Conservation (phyloP, 129 eudicot genomes). For the Kitagawia praeruptora region DNA sequence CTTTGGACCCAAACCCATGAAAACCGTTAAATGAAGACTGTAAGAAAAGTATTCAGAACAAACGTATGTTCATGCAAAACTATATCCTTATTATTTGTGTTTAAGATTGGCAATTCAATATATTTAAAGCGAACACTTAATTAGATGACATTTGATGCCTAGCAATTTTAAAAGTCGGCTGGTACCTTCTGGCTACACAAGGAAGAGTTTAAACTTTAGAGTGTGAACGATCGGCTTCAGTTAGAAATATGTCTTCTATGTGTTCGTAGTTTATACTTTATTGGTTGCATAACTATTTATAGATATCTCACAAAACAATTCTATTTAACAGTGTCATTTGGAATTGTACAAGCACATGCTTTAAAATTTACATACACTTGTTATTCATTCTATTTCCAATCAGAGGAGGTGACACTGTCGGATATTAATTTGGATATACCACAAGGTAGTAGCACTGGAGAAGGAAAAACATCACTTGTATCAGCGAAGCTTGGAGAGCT, state of each 20-base stretch:
- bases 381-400: constrained; percentile 31
- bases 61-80: not conserved
- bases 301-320: not conserved
- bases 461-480: constrained; percentile 88
- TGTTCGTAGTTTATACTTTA: not conserved
- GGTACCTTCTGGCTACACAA: not conserved
- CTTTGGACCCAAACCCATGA: not conserved
- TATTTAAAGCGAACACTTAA: too few species aligned
- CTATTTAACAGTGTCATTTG: not conserved
- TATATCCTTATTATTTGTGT: not conserved
- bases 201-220: not conserved
- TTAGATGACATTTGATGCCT: not conserved
- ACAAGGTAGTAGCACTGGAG: constrained; percentile 84
- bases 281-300: not conserved
- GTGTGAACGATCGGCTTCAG: not conserved
- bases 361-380: not conserved
- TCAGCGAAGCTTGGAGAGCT: constrained; percentile 98
- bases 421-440: constrained; percentile 73
- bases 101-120: not conserved
- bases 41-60: not conserved
- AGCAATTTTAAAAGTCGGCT: not conserved
- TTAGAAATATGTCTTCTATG: not conserved
- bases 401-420: constrained; percentile 63
- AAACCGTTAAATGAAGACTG: not conserved
- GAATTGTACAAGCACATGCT: not conserved